Conservation (phyloP, 2,329 filamentous ascomycete genomes). For the Monosporascus sp. region DNA sequence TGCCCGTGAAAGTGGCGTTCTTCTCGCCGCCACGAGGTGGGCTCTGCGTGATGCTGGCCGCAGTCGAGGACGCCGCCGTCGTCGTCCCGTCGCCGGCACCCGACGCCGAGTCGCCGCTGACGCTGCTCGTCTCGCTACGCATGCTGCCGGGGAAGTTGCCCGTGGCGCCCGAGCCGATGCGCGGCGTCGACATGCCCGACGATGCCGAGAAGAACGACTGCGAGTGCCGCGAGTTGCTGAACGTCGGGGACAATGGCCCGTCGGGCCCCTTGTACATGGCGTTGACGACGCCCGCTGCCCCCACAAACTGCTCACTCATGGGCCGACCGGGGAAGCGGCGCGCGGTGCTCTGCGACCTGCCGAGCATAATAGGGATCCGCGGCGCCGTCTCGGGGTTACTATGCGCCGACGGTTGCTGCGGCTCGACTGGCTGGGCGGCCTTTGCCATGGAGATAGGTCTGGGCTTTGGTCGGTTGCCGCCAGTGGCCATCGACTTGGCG, state of each 20-base stretch:
- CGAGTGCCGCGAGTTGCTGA: constrained; percentile 53
- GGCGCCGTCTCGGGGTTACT: constrained; percentile 70
- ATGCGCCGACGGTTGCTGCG: constrained; percentile 34
- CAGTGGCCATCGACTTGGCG: constrained; percentile 54
- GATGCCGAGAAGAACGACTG: constrained; percentile 54
- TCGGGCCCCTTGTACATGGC: constrained; percentile 83
- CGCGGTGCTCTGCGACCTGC: constrained; percentile 44
- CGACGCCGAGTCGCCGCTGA: constrained; percentile 60
- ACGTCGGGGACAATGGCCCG: constrained; percentile 54
- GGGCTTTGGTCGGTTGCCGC: constrained; percentile 37
- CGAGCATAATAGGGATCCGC: constrained; percentile 63
- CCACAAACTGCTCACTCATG: constrained; percentile 58
- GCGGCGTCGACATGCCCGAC: constrained; percentile 15
- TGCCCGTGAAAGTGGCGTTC: constrained; percentile 55
- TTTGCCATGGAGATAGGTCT: constrained; percentile 49
- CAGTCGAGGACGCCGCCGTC: constrained; percentile 9
- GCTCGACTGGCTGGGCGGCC: constrained; percentile 16
- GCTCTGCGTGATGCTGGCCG: constrained; percentile 29
- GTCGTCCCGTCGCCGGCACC: constrained; percentile 50
- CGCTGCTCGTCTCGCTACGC: constrained; percentile 58
- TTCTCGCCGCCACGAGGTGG: constrained; percentile 50
- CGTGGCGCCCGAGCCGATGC: constrained; percentile 28
- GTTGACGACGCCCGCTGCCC: constrained; percentile 68
- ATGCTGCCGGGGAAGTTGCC: constrained; percentile 67
- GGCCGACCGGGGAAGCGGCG: constrained; percentile 46